A percentile compares a stretch with the other conserved stretches of the same genome.
Conservation (phyloP, 129 eudicot genomes). For the Rutidosis leptorrhynchoides region DNA sequence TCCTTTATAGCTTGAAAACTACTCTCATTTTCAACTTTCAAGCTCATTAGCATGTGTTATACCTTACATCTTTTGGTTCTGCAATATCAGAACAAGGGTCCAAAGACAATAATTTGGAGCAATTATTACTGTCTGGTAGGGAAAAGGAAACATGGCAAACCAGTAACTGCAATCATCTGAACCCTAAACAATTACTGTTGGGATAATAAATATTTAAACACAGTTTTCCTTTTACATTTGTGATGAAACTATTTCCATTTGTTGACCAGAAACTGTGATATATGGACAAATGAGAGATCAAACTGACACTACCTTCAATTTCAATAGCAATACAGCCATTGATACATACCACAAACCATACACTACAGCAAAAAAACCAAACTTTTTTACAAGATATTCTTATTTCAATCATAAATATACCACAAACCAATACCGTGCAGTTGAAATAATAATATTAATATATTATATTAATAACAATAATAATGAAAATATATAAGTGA, state of each 20-base stretch:
- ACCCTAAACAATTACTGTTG: constrained; percentile 1
- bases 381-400: constrained; percentile 6
- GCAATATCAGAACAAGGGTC: neutral
- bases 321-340: constrained; percentile 11
- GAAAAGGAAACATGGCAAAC: constrained; percentile 4
- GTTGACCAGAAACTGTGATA: neutral
- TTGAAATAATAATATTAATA: constrained; percentile 18
- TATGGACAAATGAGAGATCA: neutral
- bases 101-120: constrained; percentile 14
- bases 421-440: constrained; percentile 29
- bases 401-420: constrained; percentile 29
- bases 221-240: constrained; percentile 1
- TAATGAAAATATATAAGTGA: constrained; percentile 10
- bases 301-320: neutral
- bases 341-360: constrained; percentile 26
- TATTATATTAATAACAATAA: constrained; percentile 1
- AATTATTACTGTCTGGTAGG: neutral
- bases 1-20: too few relatives aligned
- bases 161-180: constrained; percentile 15
- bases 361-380: constrained; percentile 21
- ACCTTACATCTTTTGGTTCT: neutral
- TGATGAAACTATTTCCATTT: neutral
- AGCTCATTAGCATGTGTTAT: neutral
- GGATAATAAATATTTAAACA: neutral
- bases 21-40: neutral